Evolutionary conservation across 2,329 filamentous ascomycete species (phyloP).

Genomic region (Curvularia verruculosa): DNA sequence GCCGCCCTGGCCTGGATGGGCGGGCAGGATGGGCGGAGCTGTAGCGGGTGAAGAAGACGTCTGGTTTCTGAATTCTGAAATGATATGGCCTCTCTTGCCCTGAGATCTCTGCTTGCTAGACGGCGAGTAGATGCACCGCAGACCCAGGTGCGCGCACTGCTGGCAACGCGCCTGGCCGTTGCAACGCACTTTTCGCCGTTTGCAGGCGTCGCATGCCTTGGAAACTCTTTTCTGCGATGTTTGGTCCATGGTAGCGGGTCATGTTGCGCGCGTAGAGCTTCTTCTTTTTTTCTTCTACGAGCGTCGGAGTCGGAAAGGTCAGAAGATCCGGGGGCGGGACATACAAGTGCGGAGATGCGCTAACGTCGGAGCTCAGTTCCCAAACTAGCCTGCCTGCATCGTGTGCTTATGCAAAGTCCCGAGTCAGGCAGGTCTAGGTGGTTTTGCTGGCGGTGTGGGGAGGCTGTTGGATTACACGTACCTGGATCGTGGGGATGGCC

Average conservation of each 20-base stretch:
- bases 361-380: slow-evolving; percentile 14
- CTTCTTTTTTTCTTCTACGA: slow-evolving; percentile 9
- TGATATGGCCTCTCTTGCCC: slow-evolving; percentile 50
- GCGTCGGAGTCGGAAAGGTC: slow-evolving; percentile 14
- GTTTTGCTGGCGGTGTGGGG: slow-evolving; percentile 6
- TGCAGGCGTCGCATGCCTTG: slow-evolving; percentile 56
- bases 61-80: slow-evolving; percentile 50
- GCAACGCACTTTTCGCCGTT: slow-evolving; percentile 55
- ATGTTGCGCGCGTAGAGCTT: slow-evolving; percentile 23
- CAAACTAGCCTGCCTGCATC: slow-evolving; percentile 12
- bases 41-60: slow-evolving; percentile 25
- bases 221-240: slow-evolving; percentile 41
- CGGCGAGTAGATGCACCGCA: slow-evolving; percentile 55
- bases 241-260: slow-evolving; percentile 35
- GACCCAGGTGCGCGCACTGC: slow-evolving; percentile 48
- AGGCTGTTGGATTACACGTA: slow-evolving; percentile 7
- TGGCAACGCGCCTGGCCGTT: slow-evolving; percentile 55
- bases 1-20: slow-evolving; percentile 18
- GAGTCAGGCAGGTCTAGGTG: slow-evolving; percentile 14
- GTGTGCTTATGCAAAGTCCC: slow-evolving; percentile 1
- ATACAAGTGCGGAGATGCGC: slow-evolving; percentile 18
- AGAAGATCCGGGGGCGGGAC: slow-evolving; percentile 21
- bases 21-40: slow-evolving; percentile 36
- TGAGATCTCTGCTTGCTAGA: slow-evolving; percentile 48
- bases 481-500: slow-evolving; percentile 7